Percentiles rank a stretch among this genome's conserved stretches.
Conservation (phyloP, 2,329 filamentous ascomycete genomes). For the Dactylellina drechsleri region DNA sequence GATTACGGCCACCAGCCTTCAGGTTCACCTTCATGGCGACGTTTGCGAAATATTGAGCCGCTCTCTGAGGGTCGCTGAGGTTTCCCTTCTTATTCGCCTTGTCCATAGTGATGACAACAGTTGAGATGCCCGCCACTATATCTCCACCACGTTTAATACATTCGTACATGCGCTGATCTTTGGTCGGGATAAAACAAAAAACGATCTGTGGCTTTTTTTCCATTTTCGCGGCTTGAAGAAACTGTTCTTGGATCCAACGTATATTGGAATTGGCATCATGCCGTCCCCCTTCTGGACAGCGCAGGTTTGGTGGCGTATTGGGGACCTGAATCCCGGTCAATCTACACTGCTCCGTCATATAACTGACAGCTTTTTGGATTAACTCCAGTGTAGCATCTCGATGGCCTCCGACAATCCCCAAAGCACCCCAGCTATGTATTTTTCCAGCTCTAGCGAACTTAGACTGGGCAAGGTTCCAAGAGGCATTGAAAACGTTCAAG, state of each 20-base stretch:
- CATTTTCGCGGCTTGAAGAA: conserved; percentile 13
- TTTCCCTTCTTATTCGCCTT: conserved; percentile 56
- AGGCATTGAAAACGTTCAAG: conserved; percentile 65
- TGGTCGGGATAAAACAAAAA: conserved; percentile 69
- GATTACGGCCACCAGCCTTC: conserved; percentile 79
- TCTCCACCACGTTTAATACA: conserved; percentile 76
- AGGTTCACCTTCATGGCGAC: conserved; percentile 83
- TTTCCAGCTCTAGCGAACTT: conserved; percentile 68
- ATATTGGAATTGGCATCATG: conserved; percentile 10
- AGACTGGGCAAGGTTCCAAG: conserved; percentile 75
- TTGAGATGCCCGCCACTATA: conserved; percentile 73
- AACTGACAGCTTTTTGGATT: conserved; percentile 19
- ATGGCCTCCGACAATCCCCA: conserved; percentile 39
- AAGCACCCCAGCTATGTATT: conserved; percentile 66
- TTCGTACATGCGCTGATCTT: conserved; percentile 70
- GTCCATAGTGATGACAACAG: conserved; percentile 64
- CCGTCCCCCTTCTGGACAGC: conserved; percentile 7
- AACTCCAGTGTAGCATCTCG: conserved; percentile 32
- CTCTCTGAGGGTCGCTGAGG: conserved; percentile 18
- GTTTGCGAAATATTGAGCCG: conserved; percentile 72
- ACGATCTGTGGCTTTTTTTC: conserved; percentile 63
- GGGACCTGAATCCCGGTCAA: conserved; percentile 43
- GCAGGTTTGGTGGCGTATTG: conserved; percentile 19
- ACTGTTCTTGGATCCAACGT: conserved; percentile 38
- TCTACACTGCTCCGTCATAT: conserved; percentile 33